phyloP scores from a whole-genome alignment of 169 alveolate species.

The Babesia ovata region DNA sequence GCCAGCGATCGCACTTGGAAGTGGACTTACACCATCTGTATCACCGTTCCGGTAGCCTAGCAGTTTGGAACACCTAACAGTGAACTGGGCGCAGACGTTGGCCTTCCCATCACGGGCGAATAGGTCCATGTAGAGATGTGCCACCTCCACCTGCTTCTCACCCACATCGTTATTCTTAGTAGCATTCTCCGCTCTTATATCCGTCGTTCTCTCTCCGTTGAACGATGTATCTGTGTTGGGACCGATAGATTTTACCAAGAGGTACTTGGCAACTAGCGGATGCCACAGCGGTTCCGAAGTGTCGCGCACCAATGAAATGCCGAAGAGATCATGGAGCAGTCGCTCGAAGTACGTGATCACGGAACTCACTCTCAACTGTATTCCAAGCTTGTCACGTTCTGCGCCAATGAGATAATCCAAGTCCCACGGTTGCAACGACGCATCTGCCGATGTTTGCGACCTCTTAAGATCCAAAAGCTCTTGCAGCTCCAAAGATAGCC shows the following conservation, averaged over 20 bases:
- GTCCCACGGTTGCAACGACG: constrained; percentile 60
- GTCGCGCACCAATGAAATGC: constrained; percentile 28
- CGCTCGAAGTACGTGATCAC: constrained; percentile 42
- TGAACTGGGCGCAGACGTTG: constrained; percentile 75
- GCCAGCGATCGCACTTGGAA: neutral
- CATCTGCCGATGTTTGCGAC: neutral
- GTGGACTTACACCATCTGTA: neutral
- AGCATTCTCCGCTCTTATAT: neutral
- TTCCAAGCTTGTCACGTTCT: constrained; percentile 21
- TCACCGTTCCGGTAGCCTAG: neutral
- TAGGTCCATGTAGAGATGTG: constrained; percentile 73
- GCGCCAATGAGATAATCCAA: constrained; percentile 41
- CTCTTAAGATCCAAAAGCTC: constrained; percentile 13
- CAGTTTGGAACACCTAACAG: constrained; percentile 75
- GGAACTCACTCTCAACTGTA: constrained; percentile 25
- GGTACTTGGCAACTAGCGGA: constrained; percentile 41
- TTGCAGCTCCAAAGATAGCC: neutral
- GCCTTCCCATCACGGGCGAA: constrained; percentile 73
- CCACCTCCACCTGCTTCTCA: constrained; percentile 1
- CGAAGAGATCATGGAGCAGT: constrained; percentile 39
- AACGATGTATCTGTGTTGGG: neutral
- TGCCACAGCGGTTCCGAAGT: constrained; percentile 49
- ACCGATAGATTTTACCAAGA: constrained; percentile 4
- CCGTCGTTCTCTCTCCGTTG: neutral
- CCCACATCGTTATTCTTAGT: neutral